A percentile compares a stretch with the other conserved stretches of the same genome.
These are phyloP conservation scores for Hypoxylon sp. DNA, from an alignment of 2,329 filamentous ascomycete species.

Conservation along the genomic window DNA sequence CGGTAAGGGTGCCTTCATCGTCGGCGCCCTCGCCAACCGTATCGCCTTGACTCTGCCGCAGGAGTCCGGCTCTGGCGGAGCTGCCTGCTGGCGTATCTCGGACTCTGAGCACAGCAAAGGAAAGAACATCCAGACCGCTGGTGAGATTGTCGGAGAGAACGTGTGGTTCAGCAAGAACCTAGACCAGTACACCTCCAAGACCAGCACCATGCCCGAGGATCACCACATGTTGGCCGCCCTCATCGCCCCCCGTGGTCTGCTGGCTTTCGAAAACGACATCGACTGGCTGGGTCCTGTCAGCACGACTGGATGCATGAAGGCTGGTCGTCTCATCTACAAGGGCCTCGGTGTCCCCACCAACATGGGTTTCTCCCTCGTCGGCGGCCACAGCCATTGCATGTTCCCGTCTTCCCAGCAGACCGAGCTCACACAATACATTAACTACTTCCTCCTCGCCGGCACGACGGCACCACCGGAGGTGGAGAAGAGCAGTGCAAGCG, in stretches of 20 bases:
- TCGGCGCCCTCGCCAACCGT: constrained; percentile 69
- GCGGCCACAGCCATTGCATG: constrained; percentile 67
- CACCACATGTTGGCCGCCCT: constrained; percentile 71
- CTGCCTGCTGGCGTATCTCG: constrained; percentile 71
- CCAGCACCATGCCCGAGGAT: constrained; percentile 65
- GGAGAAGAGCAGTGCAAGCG: constrained; percentile 57
- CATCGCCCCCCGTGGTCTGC: constrained; percentile 67
- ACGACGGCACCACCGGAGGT: constrained; percentile 53
- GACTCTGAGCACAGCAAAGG: constrained; percentile 64
- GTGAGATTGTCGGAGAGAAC: constrained; percentile 71
- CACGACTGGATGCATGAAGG: constrained; percentile 70
- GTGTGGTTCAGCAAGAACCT: constrained; percentile 72
- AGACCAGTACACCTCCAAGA: constrained; percentile 63
- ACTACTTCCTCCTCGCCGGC: constrained; percentile 64
- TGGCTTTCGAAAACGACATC: constrained; percentile 69
- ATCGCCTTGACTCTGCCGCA: constrained; percentile 73
- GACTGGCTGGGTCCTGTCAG: constrained; percentile 71
- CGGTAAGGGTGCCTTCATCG: constrained; percentile 74
- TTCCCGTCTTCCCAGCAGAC: constrained; percentile 66
- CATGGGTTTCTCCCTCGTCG: constrained; percentile 70
- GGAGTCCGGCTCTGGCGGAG: constrained; percentile 72
- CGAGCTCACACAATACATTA: constrained; percentile 67
- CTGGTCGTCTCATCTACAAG: constrained; percentile 66
- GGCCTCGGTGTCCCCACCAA: constrained; percentile 65
- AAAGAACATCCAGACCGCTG: constrained; percentile 71